Conservation (phyloP, 768 basidiomycete genomes). For the Lentinula lateritia region DNA sequence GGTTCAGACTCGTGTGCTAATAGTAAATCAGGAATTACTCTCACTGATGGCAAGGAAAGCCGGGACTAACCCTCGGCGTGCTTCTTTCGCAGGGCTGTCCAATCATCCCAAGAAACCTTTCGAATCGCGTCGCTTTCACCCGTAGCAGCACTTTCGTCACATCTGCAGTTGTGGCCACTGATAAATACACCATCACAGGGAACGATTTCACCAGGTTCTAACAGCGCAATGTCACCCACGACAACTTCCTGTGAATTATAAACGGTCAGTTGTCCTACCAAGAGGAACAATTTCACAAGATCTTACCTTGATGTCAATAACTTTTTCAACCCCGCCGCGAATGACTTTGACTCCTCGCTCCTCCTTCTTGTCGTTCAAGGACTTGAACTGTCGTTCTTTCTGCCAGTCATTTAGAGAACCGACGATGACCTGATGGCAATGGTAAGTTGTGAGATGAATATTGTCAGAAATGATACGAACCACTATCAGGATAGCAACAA, state of each 20-base stretch:
- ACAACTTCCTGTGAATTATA: slow-evolving; percentile 64
- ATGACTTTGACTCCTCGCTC: slow-evolving; percentile 87
- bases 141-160: slow-evolving; percentile 95
- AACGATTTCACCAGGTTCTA: slow-evolving; percentile 94
- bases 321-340: slow-evolving; percentile 60
- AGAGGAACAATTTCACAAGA: background rate
- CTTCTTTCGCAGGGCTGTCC: slow-evolving; percentile 44
- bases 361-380: slow-evolving; percentile 91
- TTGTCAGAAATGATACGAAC: slow-evolving; percentile 32
- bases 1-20: slow-evolving; percentile 11
- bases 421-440: slow-evolving; percentile 59
- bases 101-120: slow-evolving; percentile 77
- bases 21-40: background rate
- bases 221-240: slow-evolving; percentile 86
- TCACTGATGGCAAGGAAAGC: background rate
- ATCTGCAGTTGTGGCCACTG: slow-evolving; percentile 86
- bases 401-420: slow-evolving; percentile 98
- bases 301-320: slow-evolving; percentile 76
- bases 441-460: background rate
- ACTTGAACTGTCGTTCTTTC: slow-evolving; percentile 94
- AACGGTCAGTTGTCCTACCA: slow-evolving; percentile 11
- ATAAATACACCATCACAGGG: slow-evolving; percentile 97
- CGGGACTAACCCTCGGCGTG: slow-evolving; percentile 20
- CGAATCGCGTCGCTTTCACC: slow-evolving; percentile 96
- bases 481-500: slow-evolving; percentile 71